Conservation (phyloP, 345 rosid species). For the Salix udensis region DNA sequence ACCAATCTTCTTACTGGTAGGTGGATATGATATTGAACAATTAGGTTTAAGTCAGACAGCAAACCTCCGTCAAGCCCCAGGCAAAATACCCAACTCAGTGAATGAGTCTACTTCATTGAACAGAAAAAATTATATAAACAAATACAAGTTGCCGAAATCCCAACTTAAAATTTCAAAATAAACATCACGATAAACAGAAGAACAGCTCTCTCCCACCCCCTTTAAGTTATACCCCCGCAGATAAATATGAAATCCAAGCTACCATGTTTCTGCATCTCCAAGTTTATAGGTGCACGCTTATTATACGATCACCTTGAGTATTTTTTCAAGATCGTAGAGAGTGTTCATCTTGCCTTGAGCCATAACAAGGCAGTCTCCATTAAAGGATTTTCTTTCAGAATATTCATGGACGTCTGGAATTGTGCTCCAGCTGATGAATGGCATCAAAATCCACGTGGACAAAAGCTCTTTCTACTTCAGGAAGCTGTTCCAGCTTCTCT, state of each 20-base stretch:
- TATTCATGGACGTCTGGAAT: conserved; percentile 15
- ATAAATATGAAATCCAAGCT: not conserved
- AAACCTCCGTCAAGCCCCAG: conserved; percentile 38
- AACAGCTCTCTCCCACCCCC: not conserved
- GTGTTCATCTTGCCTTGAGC: not conserved
- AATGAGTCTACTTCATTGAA: conserved; percentile 41
- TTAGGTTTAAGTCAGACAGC: not conserved
- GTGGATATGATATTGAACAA: not conserved
- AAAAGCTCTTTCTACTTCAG: conserved; percentile 43
- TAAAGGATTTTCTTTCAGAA: not conserved
- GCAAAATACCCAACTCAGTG: conserved; percentile 41
- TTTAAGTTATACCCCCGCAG: not conserved
- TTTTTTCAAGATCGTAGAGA: not conserved
- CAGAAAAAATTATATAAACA: not conserved
- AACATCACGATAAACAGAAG: not conserved
- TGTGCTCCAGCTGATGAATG: conserved; percentile 37
- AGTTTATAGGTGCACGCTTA: not conserved
- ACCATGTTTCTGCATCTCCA: not conserved
- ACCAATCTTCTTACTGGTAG: not conserved
- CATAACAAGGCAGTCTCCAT: not conserved
- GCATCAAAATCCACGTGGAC: conserved; percentile 43
- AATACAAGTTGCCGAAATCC: not conserved
- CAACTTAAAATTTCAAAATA: not conserved
- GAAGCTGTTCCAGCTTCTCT: conserved; percentile 45
- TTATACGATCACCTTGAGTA: not conserved